Evolutionary conservation across 495 filamentous ascomycete genomes (phyloP).

Genomic region (Penicillium longicatenatum): DNA sequence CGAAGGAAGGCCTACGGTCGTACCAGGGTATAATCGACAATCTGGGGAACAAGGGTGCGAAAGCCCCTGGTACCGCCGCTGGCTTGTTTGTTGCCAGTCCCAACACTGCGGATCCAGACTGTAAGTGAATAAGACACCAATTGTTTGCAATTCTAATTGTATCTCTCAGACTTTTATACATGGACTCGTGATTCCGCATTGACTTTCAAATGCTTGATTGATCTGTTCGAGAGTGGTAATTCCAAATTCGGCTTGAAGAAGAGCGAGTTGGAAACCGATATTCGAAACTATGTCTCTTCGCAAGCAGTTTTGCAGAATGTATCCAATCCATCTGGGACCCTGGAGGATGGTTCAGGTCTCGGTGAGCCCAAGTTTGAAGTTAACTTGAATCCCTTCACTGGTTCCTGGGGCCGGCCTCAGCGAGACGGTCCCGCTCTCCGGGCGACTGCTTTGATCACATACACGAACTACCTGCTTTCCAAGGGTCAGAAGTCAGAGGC

Average conservation of each 20-base stretch:
- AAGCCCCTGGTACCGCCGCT: constrained; percentile 40
- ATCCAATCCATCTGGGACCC: constrained; percentile 55
- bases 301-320: constrained; percentile 56
- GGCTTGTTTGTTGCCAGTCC: constrained; percentile 58
- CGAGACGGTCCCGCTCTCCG: constrained; percentile 57
- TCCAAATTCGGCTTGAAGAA: constrained; percentile 39
- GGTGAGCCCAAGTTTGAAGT: constrained; percentile 64
- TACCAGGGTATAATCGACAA: constrained; percentile 50
- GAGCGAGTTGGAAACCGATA: constrained; percentile 37
- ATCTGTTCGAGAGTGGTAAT: constrained; percentile 21
- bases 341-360: constrained; percentile 50
- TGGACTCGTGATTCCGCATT: constrained; percentile 64
- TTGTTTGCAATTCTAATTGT: constrained; percentile 5
- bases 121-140: constrained; percentile 29
- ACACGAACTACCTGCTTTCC: constrained; percentile 33
- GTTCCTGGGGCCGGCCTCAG: constrained; percentile 64
- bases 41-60: constrained; percentile 51
- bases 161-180: constrained; percentile 53
- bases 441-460: constrained; percentile 40
- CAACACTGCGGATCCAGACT: constrained; percentile 53
- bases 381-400: constrained; percentile 54
- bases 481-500: constrained; percentile 25
- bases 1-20: constrained; percentile 10
- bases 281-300: constrained; percentile 56
- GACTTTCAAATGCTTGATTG: constrained; percentile 56